Base-by-base conservation (phyloP, 1,284 basidiomycete genomes). In the Tylopilus orsonianus region DNA sequence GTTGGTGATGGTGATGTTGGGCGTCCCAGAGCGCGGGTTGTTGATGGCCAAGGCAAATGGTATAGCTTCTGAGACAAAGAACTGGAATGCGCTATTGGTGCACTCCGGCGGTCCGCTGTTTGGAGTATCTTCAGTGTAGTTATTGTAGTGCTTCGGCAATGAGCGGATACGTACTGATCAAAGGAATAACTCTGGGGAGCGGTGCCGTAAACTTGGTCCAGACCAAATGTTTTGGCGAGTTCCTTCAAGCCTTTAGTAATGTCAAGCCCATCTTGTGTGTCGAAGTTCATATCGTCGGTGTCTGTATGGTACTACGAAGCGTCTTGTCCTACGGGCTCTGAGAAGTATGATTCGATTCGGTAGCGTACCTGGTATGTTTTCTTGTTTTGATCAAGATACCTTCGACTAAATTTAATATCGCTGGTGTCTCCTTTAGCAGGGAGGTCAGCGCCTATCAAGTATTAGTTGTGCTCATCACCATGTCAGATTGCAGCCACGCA, bases 141-240 rank as follows among this genome's bases (percentile, higher is more conserved):
- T 37, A 34, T 3, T 12, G 26, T 34, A 43, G 18, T 10, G 2
- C 2, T 10, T 27, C 10, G 12, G 29, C 8, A 13, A 8, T 14
- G 16, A 38, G 8, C 13, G 14, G 29, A 37, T 32, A 66, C 75
- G 23, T 64, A 84, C 76, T 79, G 75, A 42, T 65, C 70, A 51
- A 91, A 67, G 42, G 80, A 85, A 60, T 79, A 89, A 64, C 91
- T 86, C 44, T 80, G 77, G 0, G 91, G 90, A 0, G 87, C 83
- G 34, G 75, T 81, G 4, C 90, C 90, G 45, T 81, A 87, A 9
- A 71, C 48, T 53, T 73, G 71, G 34, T 61, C 64, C 35, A 90
- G 68, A 53, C 84, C 72, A 59, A 82, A 90, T 24, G 61, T 65
- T 37, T 71, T 59, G 2, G 79, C 71, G 24, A 89, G 74, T 8